A percentile compares a stretch with the other conserved stretches of the same genome.
phyloP scores from a whole-genome alignment of 345 rosid species.

The Eucalyptus erythrocorys region DNA sequence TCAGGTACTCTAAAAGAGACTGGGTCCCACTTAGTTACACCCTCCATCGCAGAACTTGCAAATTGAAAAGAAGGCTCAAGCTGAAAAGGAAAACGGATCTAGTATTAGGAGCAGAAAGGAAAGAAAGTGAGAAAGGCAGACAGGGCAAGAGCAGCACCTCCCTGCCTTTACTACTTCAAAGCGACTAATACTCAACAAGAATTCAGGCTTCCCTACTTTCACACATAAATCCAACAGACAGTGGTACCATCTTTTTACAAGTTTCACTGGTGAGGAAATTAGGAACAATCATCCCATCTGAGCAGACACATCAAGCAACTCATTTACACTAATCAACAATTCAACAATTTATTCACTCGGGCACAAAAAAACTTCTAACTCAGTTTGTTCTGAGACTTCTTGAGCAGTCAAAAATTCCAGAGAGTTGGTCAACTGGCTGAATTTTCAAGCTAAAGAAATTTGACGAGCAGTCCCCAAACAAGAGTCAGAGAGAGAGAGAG shows the following conservation, averaged over 20 bases:
- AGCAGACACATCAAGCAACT: not conserved
- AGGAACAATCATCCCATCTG: not conserved
- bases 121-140: not conserved
- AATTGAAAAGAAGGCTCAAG: slow-evolving; percentile 44
- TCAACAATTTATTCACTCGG: not conserved
- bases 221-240: not conserved
- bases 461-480: not conserved
- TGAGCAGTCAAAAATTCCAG: not conserved
- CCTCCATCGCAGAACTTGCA: slow-evolving; percentile 64
- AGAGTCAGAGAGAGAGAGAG: accelerated
- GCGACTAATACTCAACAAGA: not conserved
- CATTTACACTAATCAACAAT: not conserved
- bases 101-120: not conserved
- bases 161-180: not conserved
- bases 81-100: slow-evolving; percentile 10
- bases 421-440: not conserved
- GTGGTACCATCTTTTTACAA: not conserved
- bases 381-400: not conserved
- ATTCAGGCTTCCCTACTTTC: not conserved
- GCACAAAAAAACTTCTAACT: not conserved
- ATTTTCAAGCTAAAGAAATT: not conserved
- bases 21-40: slow-evolving; percentile 82
- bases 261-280: not conserved
- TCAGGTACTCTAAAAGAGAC: slow-evolving; percentile 30
- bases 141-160: not conserved